Conservation (phyloP, 164 flowering plant species). For the Aristolochia fimbriata region DNA sequence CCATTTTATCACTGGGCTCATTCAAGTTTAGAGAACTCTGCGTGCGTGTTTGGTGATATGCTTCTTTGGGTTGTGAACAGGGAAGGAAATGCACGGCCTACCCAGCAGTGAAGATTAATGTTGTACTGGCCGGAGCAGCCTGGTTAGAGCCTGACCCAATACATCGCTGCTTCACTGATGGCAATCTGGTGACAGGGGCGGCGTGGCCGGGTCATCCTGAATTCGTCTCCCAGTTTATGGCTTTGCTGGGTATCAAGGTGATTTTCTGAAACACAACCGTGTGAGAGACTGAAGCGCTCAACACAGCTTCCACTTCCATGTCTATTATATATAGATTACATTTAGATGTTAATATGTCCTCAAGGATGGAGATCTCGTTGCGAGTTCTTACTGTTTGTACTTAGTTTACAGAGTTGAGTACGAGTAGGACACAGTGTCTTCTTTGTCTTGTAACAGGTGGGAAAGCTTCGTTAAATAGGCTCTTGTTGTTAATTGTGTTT, state of each 20-base stretch:
- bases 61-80: conserved; percentile 18
- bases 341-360: no score
- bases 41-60: neutral
- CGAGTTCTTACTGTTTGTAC: no score
- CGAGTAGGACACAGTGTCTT: no score
- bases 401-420: no score
- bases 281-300: no score
- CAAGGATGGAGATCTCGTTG: no score
- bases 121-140: conserved; percentile 63
- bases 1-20: neutral
- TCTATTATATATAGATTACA: no score
- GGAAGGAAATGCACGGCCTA: conserved; percentile 93
- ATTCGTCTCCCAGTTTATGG: conserved; percentile 79
- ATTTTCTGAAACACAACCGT: conserved; percentile 27
- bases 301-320: no score
- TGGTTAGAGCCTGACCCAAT: conserved; percentile 96
- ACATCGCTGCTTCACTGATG: conserved; percentile 84
- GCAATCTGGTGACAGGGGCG: conserved; percentile 95
- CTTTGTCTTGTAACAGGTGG: no score
- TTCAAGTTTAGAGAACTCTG: neutral
- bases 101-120: conserved; percentile 94
- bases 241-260: conserved; percentile 56
- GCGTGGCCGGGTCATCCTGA: conserved; percentile 98
- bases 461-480: no score
- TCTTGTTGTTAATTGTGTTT: no score